phyloP scores from a whole-genome alignment of 805 yeast species.

The Barnettozyma botsteinii region DNA sequence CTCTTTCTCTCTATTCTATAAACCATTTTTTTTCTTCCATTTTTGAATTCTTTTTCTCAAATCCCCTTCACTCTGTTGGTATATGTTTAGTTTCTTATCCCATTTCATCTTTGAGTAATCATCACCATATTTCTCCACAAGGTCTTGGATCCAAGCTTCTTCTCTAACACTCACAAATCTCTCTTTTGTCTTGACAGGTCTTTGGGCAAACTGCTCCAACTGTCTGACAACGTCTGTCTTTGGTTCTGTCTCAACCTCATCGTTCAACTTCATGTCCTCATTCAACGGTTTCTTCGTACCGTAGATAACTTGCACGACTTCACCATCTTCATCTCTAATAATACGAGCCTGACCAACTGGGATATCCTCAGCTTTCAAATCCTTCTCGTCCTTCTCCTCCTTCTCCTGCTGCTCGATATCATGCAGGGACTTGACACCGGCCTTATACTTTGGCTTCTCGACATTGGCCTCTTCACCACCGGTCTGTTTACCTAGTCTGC shows the following conservation, averaged over 20 bases:
- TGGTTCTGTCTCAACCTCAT: conserved; percentile 23
- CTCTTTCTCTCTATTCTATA: not conserved
- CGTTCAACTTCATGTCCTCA: conserved; percentile 30
- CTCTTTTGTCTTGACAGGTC: conserved; percentile 35
- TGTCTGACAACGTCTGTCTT: conserved; percentile 58
- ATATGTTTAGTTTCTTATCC: conserved; percentile 79
- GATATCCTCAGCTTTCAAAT: conserved; percentile 45
- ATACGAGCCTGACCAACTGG: conserved; percentile 78
- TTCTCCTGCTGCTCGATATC: conserved; percentile 18
- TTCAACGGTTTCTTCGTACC: conserved; percentile 49
- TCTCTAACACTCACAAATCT: conserved; percentile 69
- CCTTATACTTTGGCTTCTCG: conserved; percentile 30
- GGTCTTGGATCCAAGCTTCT: conserved; percentile 56
- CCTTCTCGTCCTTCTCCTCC: conserved; percentile 21
- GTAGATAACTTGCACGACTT: conserved; percentile 60
- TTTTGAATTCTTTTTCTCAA: conserved; percentile 62
- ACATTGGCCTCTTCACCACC: conserved; percentile 76
- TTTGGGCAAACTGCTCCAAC: conserved; percentile 56
- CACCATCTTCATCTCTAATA: conserved; percentile 62
- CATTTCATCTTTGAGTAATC: conserved; percentile 86
- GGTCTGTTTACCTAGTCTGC: conserved; percentile 58
- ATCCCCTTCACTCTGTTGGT: conserved; percentile 83
- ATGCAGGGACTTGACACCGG: conserved; percentile 17
- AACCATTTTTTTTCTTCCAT: conserved; percentile 52
- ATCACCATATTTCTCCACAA: conserved; percentile 79